Base-by-base conservation (phyloP, 2,329 filamentous ascomycete genomes). In the Sporothrix humicola region DNA sequence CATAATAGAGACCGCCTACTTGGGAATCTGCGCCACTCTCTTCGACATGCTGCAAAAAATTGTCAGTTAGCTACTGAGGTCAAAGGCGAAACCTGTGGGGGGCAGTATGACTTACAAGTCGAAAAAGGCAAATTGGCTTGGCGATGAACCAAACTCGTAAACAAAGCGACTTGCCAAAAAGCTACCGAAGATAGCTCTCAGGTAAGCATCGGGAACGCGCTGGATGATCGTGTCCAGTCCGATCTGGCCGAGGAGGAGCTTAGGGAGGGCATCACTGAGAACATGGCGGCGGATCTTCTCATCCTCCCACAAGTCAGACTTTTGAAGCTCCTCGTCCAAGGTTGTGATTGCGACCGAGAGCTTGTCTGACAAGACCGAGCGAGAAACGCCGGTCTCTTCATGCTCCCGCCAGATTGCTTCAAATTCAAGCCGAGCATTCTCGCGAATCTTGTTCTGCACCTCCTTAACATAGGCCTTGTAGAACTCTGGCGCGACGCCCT, bases 381-480 rank as follows among this genome's bases (percentile, higher is more conserved):
- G 90, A 26, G 93, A 84, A 72, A 91, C 86, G 71, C 93, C 93
- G 1, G 93, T 97, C 81, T 91, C 84, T 83, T 96, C 90, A 80
- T 97, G 90, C 83, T 99, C 96, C 77, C 93, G 90, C 96, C 96
- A 99, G 84, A 99, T 97, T 59, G 96, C 96, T 84, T 99, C 96
- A 78, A 99, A 99, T 83, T 99, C 96, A 50, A 99, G 90, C 17
- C 90, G 87, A 2, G 96, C 96, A 78, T 99, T 99, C 78, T 94
- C 90, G 82, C 93, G 90, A 81, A 99, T 98, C 80, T 92, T 94
- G 76, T 89, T 88, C 83, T 99, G 96, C 2, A 99, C 96, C 79
- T 94, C 89, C 81, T 92, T 92, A 78, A 99, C 96, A 79, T 99
- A 99, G 59, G 90, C 89, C 80, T 95, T 87, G 88, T 99, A 99